A percentile compares a stretch with the other conserved stretches of the same genome.
These are phyloP conservation scores for Mimosa pudica DNA, from an alignment of 306 rosid genomes.

Conservation along the genomic window DNA sequence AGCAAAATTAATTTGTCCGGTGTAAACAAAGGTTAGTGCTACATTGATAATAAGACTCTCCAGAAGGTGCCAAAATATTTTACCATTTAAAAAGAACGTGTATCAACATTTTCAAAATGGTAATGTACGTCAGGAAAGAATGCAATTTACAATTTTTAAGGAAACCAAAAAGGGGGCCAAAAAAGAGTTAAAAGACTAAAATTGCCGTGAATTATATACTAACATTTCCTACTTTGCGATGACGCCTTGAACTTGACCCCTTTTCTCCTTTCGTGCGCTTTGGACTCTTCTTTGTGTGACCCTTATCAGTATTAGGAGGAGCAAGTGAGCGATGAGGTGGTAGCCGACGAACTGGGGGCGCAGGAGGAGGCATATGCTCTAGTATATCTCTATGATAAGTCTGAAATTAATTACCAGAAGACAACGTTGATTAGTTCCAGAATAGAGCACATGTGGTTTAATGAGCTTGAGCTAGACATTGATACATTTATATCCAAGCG, in stretches of 20 bases:
- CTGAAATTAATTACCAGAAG: slow-evolving; percentile 45
- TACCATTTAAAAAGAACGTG: slow-evolving; percentile 52
- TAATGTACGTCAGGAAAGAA: slow-evolving; percentile 49
- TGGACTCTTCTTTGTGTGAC: slow-evolving; percentile 53
- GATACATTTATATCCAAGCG: not conserved
- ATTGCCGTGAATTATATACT: slow-evolving; percentile 42
- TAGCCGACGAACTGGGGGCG: slow-evolving; percentile 36
- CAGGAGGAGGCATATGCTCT: slow-evolving; percentile 82
- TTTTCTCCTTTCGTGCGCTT: slow-evolving; percentile 62
- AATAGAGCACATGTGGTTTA: not conserved
- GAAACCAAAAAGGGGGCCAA: slow-evolving; percentile 3
- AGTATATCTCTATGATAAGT: slow-evolving; percentile 78
- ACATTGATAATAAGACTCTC: not conserved
- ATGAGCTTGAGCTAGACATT: not conserved
- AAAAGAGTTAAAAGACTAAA: slow-evolving; percentile 38
- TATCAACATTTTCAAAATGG: slow-evolving; percentile 53
- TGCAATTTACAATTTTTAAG: slow-evolving; percentile 49
- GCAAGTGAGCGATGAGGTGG: slow-evolving; percentile 24
- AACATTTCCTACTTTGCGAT: slow-evolving; percentile 60
- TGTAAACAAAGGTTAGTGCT: not conserved
- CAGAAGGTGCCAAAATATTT: slow-evolving; percentile 33
- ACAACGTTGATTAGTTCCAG: slow-evolving; percentile 17
- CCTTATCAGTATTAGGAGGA: slow-evolving; percentile 34
- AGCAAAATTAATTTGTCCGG: not conserved
- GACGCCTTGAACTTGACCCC: slow-evolving; percentile 63